Base-by-base conservation (phyloP, 495 filamentous ascomycete species). In the Mytilinidion resinicola region DNA sequence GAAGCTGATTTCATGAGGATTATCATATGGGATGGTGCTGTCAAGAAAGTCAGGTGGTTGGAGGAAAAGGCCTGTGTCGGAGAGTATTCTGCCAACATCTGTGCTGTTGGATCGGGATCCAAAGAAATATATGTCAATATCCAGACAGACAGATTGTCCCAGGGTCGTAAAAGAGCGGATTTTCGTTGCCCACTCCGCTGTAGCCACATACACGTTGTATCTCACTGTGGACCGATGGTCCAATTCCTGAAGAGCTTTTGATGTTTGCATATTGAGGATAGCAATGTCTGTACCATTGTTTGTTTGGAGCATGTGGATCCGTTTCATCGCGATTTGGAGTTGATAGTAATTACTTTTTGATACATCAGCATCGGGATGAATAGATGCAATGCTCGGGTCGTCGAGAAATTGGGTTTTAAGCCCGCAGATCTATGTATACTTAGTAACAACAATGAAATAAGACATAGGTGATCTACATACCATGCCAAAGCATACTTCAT, bases 361-460 rank as follows among this genome's bases (percentile, higher is more conserved):
- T 36, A 10, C 15, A 9, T 51, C 33, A 17, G 20, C n/a, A 51
- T 51, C 15, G 4, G 11, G 1, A 11, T 38, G 51, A 39, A 53
- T 38, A 21, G 51, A 9, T 19, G 51, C 51, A 11, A 53, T 53
- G 10, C 15, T 53, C 19, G 25, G 51, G 15, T 53, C 51, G 9
- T 53, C 51, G 1, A 53, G 25, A 37, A 53, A 53, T 20, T 53
- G 51, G 17, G 51, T 53, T 53, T 53, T 53, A 12, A 53, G 34
- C 5, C 51, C 6, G 38, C 51, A 53, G 15, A 53, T 9, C 51
- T 53, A 11, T 53, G 15, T 8, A 38, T 1, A 0, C 8, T 53
- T 38, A 53, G 51, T 39, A 33, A 37, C 35, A 38, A 19, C n/a
- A 12, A 3, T 39, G 14, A 11, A 37, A 38, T 39, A 38, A 10